Base-by-base conservation (phyloP, 148 eudicot species). In the Pharnaceum exiguum region DNA sequence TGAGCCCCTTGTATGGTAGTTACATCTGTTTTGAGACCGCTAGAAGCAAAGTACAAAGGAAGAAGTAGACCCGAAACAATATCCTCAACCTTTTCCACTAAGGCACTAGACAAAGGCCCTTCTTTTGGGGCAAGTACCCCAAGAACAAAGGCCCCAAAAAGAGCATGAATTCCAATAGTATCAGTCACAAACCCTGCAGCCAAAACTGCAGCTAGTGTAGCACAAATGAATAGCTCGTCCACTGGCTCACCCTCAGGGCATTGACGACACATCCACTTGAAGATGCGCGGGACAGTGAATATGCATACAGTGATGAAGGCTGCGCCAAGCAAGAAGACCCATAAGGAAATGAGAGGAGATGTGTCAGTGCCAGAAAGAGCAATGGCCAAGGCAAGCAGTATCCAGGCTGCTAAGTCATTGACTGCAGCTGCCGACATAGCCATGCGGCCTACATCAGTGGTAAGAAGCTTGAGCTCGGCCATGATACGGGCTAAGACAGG, bases 371-470 rank as follows among this genome's bases (percentile, higher is more conserved):
- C 94, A 0, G 94, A 73, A 0, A 82, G 29, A 32, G 94, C 94
- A 5, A 86, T 86, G 49, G 88, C 88, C 3, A 86, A 18, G 15
- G 94, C 88, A 6, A 86, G 52, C 2, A 86, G 78, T 26, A 82
- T 60, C 94, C 94, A 86, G 6, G 94, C 88, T 22, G 73, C 74
- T 0, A 86, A 78, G 55, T 86, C 94, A 31, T 82, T 86, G 46
- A 86, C 63, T 1, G 80, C 71, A 15, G 94, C 94, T 0, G 94
- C 67, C 7, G 94, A 80, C 94, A 86, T 86, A 43, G 94, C 85
- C 0, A 82, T 46, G 7, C 77, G 57, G 0, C 94, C 94, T n/a
- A 86, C 33, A 51, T 86, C 86, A 0, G 94, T 75, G 55, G 74
- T 86, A 27, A 80, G 66, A 32, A 86, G 88, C 57, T 86, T 86